These are phyloP conservation scores for Glycine soja DNA, from an alignment of 306 rosid genomes.

Conservation along the genomic window DNA sequence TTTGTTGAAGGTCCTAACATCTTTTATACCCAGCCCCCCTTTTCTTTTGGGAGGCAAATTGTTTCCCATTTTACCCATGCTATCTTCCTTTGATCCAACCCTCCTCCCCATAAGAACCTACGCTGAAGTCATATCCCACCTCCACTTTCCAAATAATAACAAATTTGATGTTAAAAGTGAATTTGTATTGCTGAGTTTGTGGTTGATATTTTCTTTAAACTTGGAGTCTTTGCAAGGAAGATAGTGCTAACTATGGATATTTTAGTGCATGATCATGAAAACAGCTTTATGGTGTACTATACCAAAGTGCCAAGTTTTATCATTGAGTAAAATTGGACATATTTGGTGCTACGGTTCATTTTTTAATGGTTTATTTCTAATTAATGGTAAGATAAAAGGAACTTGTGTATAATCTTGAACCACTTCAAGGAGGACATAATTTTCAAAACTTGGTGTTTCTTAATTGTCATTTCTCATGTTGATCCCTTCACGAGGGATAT, in stretches of 20 bases:
- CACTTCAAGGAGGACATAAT: not conserved
- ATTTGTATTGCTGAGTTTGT: conserved; percentile 22
- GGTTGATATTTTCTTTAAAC: conserved; percentile 25
- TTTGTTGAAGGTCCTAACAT: too few relatives aligned
- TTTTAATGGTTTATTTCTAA: conserved; percentile 27
- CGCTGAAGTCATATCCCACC: too few relatives aligned
- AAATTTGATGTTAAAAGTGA: conserved; percentile 1
- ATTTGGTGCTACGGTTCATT: conserved; percentile 21
- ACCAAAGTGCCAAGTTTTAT: conserved; percentile 23
- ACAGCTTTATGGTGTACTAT: conserved; percentile 10
- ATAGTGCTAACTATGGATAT: conserved; percentile 13
- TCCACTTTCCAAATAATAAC: too few relatives aligned
- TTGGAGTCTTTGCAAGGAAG: conserved; percentile 8
- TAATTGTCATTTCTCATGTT: conserved; percentile 31
- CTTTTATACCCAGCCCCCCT: too few relatives aligned
- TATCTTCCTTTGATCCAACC: too few relatives aligned
- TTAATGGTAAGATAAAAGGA: conserved; percentile 2
- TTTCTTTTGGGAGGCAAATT: too few relatives aligned
- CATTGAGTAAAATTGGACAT: conserved; percentile 28
- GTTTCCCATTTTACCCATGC: too few relatives aligned
- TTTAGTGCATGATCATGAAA: conserved; percentile 12
- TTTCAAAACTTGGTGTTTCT: conserved; percentile 33
- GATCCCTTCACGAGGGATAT: conserved; percentile 22
- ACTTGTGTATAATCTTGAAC: not conserved
- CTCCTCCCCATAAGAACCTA: too few relatives aligned